Conservation (phyloP, 805 yeast species). For the Starmerella tilneyi region DNA sequence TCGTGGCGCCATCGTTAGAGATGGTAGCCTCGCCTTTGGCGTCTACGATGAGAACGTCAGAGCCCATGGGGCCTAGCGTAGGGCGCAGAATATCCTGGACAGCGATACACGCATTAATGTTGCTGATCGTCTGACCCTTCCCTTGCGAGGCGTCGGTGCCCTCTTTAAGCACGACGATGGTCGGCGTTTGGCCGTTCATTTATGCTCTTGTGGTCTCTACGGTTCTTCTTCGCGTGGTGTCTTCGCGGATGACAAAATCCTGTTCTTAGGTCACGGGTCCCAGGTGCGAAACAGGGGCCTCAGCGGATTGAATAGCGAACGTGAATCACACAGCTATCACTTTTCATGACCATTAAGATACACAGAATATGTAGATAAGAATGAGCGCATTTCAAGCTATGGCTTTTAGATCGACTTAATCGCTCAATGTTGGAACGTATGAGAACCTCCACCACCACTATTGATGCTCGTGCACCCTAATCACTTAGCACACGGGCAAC, state of each 20-base stretch:
- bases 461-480: no score
- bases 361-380: no score
- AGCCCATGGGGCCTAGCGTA: conserved; percentile 94
- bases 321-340: no score
- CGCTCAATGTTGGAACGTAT: no score
- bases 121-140: conserved; percentile 85
- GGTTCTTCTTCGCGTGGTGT: no score
- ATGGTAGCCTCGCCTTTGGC: conserved; percentile 81
- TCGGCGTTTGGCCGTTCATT: conserved; percentile 70
- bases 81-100: conserved; percentile 92
- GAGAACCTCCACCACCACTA: no score
- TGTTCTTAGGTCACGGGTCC: conserved; percentile 3
- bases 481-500: no score
- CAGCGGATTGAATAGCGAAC: no score
- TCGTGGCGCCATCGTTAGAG: conserved; percentile 97
- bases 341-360: no score
- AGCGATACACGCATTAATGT: conserved; percentile 94
- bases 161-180: conserved; percentile 94
- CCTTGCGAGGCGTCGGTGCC: conserved; percentile 98
- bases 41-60: conserved; percentile 83
- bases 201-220: background rate
- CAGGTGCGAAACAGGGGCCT: no score
- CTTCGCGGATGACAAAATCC: conserved; percentile 2
- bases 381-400: no score
- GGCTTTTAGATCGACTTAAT: no score